Percentiles rank a stretch among this genome's conserved stretches.
phyloP scores from a whole-genome alignment of 2,329 filamentous ascomycete genomes.

The Myriosclerotinia scirpicola region DNA sequence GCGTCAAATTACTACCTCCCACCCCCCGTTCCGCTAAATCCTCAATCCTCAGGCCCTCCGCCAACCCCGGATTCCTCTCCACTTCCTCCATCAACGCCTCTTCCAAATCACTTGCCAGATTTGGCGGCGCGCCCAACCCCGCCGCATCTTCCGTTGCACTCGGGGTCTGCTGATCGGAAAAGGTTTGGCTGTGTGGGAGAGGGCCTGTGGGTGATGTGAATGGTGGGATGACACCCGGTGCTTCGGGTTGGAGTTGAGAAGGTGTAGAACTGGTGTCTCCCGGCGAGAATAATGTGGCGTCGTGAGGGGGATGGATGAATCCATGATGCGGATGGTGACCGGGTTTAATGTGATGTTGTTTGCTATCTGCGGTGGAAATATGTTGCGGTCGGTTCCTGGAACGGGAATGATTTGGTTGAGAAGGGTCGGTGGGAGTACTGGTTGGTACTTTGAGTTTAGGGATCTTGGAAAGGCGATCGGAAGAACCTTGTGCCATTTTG shows the following conservation, averaged over 20 bases:
- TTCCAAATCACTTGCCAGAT: slow-evolving; percentile 12
- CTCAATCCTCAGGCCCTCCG: background rate
- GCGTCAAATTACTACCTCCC: slow-evolving; percentile 7
- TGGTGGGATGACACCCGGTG: slow-evolving; percentile 1
- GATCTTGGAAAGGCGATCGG: slow-evolving; percentile 7
- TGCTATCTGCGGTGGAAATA: background rate
- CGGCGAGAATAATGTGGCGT: background rate
- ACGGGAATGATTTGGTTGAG: slow-evolving; percentile 3
- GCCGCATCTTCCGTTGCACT: background rate
- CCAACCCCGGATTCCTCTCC: background rate
- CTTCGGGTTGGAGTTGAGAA: background rate
- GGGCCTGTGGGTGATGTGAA: slow-evolving; percentile 13
- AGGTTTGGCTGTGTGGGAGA: background rate
- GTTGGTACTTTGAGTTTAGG: slow-evolving; percentile 11
- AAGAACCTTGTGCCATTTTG: slow-evolving; percentile 10
- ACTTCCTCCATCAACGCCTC: slow-evolving; percentile 15
- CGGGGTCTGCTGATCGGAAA: slow-evolving; percentile 4
- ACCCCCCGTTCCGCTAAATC: background rate
- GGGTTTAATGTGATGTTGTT: background rate
- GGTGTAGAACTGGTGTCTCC: background rate
- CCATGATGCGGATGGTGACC: slow-evolving; percentile 4
- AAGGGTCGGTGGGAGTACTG: slow-evolving; percentile 7
- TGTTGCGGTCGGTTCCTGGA: background rate
- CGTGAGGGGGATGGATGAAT: slow-evolving; percentile 4
- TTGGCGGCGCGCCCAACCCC: background rate